Evolutionary conservation across 176 grass and related monocot genomes (phyloP), one percentile per base, ranked within the genome.

Genomic region (Chrysopogon serrulatus): DNA sequence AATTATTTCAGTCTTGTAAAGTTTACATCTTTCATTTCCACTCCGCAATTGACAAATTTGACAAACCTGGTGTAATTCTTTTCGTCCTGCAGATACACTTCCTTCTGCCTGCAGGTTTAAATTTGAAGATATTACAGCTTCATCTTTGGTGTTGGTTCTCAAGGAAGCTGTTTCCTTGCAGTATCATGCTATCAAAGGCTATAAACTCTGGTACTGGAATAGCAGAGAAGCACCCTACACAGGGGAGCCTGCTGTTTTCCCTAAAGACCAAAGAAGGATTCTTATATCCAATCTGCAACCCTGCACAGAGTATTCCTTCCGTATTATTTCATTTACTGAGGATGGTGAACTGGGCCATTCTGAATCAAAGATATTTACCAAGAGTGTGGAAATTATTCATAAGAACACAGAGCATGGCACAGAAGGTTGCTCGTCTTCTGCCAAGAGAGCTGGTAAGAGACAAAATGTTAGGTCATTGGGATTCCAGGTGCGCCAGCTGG

Each of bases 141-240:
- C 88, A 76, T 94, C 97, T 62, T 51, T 99, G 41, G 90, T 96
- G 49, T 74, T 99, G 59, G 88, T 96, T 83, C 75, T 99, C 40
- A 96, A 85, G 83, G 91, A 99, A 93, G 84, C 89, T 61, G 76
- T 73, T 82, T 92, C 87, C 65, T 87, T 86, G 4, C 73, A 65
- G 32, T 78, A 73, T 66, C 82, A 87, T 87, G 62, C 75, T 69
- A 85, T 99, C 56, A 89, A 90, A 72, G 97, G 93, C 47, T 99
- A 99, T 71, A 99, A 99, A 66, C 87, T 99, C 71, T 99, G 97
- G 97, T 92, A 94, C 36, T 96, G 93, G 91, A 94, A 94, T 73
- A 90, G 69, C 71, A 87, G 90, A 88, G 97, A 96, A 65, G 74
- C 27, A 1, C 79, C 82, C 68, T 91, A 47, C 26, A 70, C 76